A percentile compares a stretch with the other conserved stretches of the same genome.
phyloP scores from a whole-genome alignment of 1,284 basidiomycete genomes.

The Schizophyllum commune region DNA sequence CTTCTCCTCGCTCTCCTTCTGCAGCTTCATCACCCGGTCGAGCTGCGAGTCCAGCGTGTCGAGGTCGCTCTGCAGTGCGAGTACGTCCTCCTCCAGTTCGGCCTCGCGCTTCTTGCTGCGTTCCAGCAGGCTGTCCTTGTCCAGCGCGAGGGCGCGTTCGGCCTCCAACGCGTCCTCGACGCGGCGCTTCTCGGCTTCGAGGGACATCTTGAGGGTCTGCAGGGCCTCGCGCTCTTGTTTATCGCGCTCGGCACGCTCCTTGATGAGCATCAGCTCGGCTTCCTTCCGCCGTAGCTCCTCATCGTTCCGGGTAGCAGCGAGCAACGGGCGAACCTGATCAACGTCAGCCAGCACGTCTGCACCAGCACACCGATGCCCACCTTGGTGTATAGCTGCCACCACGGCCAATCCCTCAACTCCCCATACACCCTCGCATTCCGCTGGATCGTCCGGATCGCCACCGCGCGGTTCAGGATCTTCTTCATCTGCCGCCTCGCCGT shows the following conservation, averaged over 20 bases:
- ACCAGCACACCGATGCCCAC: slow-evolving; percentile 24
- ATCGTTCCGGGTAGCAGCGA: slow-evolving; percentile 89
- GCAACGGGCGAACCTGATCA: slow-evolving; percentile 74
- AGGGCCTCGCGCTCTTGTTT: slow-evolving; percentile 72
- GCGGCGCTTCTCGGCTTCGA: slow-evolving; percentile 77
- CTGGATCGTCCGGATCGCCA: slow-evolving; percentile 90
- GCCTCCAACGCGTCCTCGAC: slow-evolving; percentile 79
- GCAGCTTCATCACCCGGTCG: slow-evolving; percentile 69
- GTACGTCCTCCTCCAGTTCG: slow-evolving; percentile 81
- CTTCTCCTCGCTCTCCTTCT: slow-evolving; percentile 75
- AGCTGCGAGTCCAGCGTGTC: slow-evolving; percentile 83
- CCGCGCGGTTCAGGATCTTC: slow-evolving; percentile 91
- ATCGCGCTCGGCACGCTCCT: slow-evolving; percentile 83
- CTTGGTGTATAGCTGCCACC: slow-evolving; percentile 99
- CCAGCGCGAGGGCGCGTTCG: slow-evolving; percentile 73
- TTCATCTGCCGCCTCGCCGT: slow-evolving; percentile 87
- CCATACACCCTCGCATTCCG: slow-evolving; percentile 90
- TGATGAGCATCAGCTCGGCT: slow-evolving; percentile 74
- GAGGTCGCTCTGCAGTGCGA: slow-evolving; percentile 75
- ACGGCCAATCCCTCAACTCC: slow-evolving; percentile 90
- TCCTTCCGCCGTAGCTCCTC: slow-evolving; percentile 90
- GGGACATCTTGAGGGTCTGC: slow-evolving; percentile 69
- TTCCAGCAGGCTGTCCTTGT: slow-evolving; percentile 84
- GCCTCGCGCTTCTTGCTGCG: slow-evolving; percentile 81
- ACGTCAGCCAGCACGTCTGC: slow-evolving; percentile 4